Evolutionary conservation across 2,329 filamentous ascomycete genomes (phyloP).

Genomic region (Fusarium incarnatum): DNA sequence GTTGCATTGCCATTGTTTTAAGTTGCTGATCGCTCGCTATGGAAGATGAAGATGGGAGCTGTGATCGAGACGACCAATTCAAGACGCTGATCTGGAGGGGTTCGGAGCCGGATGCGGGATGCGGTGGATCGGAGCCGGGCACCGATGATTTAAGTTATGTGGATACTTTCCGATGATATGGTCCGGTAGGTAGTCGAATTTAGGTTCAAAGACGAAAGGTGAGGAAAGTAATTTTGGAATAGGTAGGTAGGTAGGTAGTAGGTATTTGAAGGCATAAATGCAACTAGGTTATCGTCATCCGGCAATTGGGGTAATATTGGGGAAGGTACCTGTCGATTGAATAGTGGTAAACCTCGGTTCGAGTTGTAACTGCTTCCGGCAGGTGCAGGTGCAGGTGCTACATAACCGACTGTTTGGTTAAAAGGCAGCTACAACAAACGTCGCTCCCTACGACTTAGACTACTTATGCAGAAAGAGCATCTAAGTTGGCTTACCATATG

Average conservation of each 20-base stretch:
- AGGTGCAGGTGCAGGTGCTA: background rate
- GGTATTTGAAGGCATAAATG: background rate
- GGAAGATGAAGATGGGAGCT: background rate
- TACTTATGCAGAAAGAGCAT: background rate
- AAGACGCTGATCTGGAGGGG: slow-evolving; percentile 20
- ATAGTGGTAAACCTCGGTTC: slow-evolving; percentile 41
- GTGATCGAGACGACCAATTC: background rate
- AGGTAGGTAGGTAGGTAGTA: background rate
- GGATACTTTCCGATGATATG: background rate
- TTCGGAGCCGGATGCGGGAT: slow-evolving; percentile 30
- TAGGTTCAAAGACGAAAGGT: background rate
- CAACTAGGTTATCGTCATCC: slow-evolving; percentile 26
- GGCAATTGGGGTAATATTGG: slow-evolving; percentile 8
- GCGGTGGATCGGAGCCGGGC: slow-evolving; percentile 27
- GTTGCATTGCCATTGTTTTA: slow-evolving; percentile 67
- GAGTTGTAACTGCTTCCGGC: slow-evolving; percentile 2
- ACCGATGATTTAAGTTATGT: slow-evolving; percentile 5
- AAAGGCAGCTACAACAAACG: background rate
- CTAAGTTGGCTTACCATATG: background rate
- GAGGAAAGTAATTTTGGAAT: background rate
- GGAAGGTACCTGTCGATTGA: background rate
- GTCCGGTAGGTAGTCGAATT: background rate
- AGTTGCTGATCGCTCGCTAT: background rate
- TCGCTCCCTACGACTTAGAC: background rate
- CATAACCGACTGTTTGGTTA: background rate